Evolutionary conservation across 176 grass and related monocot genomes (phyloP), one percentile per base, ranked within the genome.

Genomic region (Carex myosuroides): DNA sequence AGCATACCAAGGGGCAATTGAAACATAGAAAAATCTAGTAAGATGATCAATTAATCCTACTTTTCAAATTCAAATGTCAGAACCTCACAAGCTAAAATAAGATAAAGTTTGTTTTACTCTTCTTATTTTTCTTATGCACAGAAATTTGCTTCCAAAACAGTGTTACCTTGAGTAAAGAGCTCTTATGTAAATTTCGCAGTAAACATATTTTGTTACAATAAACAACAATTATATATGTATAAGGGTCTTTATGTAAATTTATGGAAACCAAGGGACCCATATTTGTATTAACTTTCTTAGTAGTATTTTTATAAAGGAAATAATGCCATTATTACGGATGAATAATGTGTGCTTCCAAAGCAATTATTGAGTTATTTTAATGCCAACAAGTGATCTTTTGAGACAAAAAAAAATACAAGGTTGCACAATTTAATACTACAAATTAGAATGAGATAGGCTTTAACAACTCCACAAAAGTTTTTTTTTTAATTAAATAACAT

Each of bases 81-180:
- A 66, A 66, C 17, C 42, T 58, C 26, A 26, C 69, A 48, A 44
- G 39, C 7, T 14, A 44, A 46, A 18, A 71, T 16, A 9, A 46
- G 37, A 14, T 6, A 18, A 29, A 29, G 13, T n/a, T 73, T 12
- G 29, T 29, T 4, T 22, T 75, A 7, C 41, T 46, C n/a, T 75
- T 10, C 21, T 12, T 75, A 24, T 29, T 54, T 24, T 50, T 13
- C 6, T 21, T 50, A 4, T 6, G 2, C 0, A 46, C 9, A 55
- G 24, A 26, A 77, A 77, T 77, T 77, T 59, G 53, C n/a, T 33
- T 56, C 53, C 0, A 46, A 50, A 44, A n/a, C 18, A 55, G 24
- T 60, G 13, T 60, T 62, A 81, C 78, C 78, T 81, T 81, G 57
- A 62, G 32, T 24, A 42, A 55, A 81, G 62, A 62, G 14, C 78